Conservation (phyloP, 78 protist species). For the Diacronema lutheri region DNA sequence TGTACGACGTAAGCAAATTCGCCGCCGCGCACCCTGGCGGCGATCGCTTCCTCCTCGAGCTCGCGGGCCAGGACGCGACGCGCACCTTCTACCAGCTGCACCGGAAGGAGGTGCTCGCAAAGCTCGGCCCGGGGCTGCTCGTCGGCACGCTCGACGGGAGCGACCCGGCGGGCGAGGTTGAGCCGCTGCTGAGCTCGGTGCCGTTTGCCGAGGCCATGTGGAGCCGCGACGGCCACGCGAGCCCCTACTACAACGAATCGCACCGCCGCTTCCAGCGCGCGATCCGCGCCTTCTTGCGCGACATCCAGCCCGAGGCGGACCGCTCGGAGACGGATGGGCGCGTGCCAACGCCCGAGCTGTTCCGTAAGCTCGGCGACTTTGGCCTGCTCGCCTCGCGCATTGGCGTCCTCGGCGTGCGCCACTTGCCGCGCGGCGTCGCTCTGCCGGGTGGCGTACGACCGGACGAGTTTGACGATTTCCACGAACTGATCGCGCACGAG, state of each 20-base stretch:
- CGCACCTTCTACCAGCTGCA: neutral
- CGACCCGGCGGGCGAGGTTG: neutral
- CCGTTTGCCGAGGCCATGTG: no score
- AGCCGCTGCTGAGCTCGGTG: no score
- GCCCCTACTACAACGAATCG: neutral
- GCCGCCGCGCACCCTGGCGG: constrained; percentile 29
- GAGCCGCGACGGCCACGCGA: neutral
- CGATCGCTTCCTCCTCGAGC: no score
- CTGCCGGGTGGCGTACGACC: neutral
- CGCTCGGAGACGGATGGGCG: no score
- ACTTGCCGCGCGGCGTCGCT: neutral
- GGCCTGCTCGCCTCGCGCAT: neutral
- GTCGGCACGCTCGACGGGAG: neutral
- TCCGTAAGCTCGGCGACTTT: neutral
- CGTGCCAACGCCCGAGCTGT: neutral
- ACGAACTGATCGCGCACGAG: neutral
- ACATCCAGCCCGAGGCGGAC: no score
- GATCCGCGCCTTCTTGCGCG: neutral
- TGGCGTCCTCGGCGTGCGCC: neutral
- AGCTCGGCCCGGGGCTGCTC: neutral
- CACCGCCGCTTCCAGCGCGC: neutral
- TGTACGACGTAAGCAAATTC: constrained; percentile 21
- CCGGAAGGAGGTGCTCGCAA: neutral
- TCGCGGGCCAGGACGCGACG: neutral
- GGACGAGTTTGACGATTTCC: neutral